Base-by-base conservation (phyloP, 163 green algal species). In the Scenedesmus sp. region DNA sequence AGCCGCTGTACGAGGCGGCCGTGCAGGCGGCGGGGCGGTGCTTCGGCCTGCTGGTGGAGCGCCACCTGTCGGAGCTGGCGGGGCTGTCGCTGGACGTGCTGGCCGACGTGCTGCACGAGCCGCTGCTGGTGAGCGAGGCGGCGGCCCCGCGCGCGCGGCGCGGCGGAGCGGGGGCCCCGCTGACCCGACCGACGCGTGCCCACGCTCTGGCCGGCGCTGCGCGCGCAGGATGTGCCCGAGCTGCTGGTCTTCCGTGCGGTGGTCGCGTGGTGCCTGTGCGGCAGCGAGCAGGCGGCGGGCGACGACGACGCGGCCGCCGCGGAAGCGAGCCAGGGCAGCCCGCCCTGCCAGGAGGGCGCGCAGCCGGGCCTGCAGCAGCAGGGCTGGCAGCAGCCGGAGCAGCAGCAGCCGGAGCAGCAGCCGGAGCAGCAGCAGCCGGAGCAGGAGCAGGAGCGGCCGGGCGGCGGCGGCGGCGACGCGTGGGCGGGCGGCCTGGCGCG, bases 61-160 rank as follows among this genome's bases (percentile, higher is more conserved):
- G 66, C 44, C 58, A 79, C 48, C 57, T 70, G 17, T 20, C 67
- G 26, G 69, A 78, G 2, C 45, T 89, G 42, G 72, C 58, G 17
- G 47, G 65, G 14, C 69, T 94, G 63, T 36, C 58, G 1, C 31
- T 48, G 24, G 75, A 87, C 13, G 62, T 51, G 14, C 53, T 94
- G n/a, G 56, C 54, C 0, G 78, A 88, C 2, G 58, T 92, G 29
- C 70, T 94, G 17, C 47, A 62, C 22, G 45, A 80, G 58, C 70
- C 81, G 24, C 58, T 66, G 15, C 60, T 93, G 80, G 83, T 90
- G 65, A 48, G 85, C 14, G 1, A 17, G 14, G 39, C 39, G 6
- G 39, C 39, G 39, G 7, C 7, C 10, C 4, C 13, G 75, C 54
- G 51, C 48, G 33, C 51, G n/a, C n/a, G n/a, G n/a, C n/a, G n/a